Evolutionary conservation across 73 alveolate species (phyloP), one percentile per base, ranked within the genome.

Genomic region (Tetrahymena thermophila): DNA sequence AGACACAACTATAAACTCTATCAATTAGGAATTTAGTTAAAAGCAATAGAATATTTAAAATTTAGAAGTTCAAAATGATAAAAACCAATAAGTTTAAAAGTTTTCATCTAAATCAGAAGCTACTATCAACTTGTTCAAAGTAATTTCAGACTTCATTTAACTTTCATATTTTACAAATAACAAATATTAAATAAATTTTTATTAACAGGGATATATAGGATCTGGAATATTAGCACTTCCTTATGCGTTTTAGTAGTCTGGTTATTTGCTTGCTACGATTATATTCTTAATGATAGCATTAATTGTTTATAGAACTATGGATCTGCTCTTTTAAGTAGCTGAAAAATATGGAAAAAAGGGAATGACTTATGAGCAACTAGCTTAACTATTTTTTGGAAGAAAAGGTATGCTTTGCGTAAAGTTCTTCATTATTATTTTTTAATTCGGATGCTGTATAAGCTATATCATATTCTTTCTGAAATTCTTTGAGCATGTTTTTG

Each of bases 221-320:
- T 89, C 96, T 38, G 96, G 95, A 85, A 95, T 95, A 9, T 85
- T 95, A 57, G 96, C 96, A 17, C 38, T 95, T 34, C 95, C 96
- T n/a, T 95, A 58, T 44, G 94, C 94, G 21, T 95, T 89, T 95
- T 34, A 95, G 34, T 43, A 83, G 21, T 89, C 95, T 17, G 95
- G 96, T 19, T 89, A 94, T 94, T 93, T 95, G 11, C 43, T 95
- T 34, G 44, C 95, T 3, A 85, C 85, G 6, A 35, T 95, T 0
- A 35, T 95, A 15, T 95, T 95, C 35, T 34, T 43, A 34, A 85
- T 95, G 93, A 85, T 57, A 34, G 96, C 85, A n/a, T 21, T 58
- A 15, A 13, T 95, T 35, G 93, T 95, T 6, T 38, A 34, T 40
- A 15, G 35, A n/a, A 85, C 94, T 34, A 44, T 95, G 55, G 85